These are phyloP conservation scores for Trichoderma koningiopsis DNA, from an alignment of 2,329 filamentous ascomycete genomes.

Conservation along the genomic window DNA sequence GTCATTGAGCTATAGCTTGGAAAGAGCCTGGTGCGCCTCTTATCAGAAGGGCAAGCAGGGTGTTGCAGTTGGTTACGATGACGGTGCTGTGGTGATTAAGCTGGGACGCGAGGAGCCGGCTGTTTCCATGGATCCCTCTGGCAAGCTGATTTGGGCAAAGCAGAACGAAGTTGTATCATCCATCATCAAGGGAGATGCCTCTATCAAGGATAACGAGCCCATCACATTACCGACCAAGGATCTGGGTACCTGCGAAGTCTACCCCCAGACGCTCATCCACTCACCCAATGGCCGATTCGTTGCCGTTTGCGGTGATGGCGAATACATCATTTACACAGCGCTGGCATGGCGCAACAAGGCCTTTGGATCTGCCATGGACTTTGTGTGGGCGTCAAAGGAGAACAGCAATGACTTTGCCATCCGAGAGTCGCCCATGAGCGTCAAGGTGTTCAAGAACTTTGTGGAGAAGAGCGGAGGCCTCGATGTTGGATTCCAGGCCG, in stretches of 20 bases:
- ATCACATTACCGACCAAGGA: constrained; percentile 90
- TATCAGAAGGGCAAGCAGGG: constrained; percentile 95
- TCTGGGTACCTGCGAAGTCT: constrained; percentile 92
- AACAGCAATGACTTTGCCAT: constrained; percentile 99
- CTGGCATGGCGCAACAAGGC: constrained; percentile 97
- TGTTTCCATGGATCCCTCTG: constrained; percentile 94
- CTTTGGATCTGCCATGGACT: constrained; percentile 93
- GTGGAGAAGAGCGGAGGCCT: constrained; percentile 85
- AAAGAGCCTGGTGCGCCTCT: constrained; percentile 95
- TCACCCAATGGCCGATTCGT: constrained; percentile 95
- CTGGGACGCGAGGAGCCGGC: constrained; percentile 96
- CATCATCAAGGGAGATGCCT: constrained; percentile 86
- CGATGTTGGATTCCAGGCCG: constrained; percentile 93
- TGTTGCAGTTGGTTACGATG: constrained; percentile 93
- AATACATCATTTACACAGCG: constrained; percentile 98
- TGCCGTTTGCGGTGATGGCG: constrained; percentile 82
- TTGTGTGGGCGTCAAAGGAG: constrained; percentile 95
- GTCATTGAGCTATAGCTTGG: constrained; percentile 91
- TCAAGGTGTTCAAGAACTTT: constrained; percentile 98
- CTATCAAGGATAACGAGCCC: constrained; percentile 83
- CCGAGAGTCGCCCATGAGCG: constrained; percentile 87
- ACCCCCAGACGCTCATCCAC: constrained; percentile 90
- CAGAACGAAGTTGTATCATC: constrained; percentile 95
- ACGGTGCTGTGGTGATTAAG: constrained; percentile 96
- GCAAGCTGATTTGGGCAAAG: constrained; percentile 93